Evolutionary conservation across 2,329 filamentous ascomycete species (phyloP).

Genomic region (Raffaelea deltoideospora): DNA sequence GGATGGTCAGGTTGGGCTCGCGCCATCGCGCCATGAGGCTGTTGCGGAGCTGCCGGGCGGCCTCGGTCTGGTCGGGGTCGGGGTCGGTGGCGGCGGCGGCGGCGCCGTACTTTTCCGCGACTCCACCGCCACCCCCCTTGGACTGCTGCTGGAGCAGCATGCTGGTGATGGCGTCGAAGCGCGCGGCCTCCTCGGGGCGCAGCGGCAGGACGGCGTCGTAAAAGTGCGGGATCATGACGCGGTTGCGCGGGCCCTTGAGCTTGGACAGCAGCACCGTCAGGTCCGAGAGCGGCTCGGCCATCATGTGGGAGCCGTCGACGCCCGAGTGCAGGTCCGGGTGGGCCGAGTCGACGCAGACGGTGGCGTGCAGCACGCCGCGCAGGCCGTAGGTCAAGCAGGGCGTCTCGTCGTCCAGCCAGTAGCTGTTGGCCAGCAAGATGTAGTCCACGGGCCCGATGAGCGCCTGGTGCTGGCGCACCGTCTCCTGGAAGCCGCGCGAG

Average conservation of each 20-base stretch:
- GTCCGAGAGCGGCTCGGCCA: constrained; percentile 86
- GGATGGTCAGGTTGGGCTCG: constrained; percentile 85
- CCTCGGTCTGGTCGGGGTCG: constrained; percentile 45
- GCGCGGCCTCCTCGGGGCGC: constrained; percentile 57
- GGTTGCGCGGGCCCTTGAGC: constrained; percentile 66
- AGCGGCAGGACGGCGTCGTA: constrained; percentile 71
- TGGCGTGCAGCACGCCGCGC: constrained; percentile 85
- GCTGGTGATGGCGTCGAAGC: constrained; percentile 72
- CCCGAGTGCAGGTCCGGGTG: constrained; percentile 87
- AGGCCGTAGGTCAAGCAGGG: constrained; percentile 92
- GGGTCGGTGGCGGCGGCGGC: too few relatives aligned
- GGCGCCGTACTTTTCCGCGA: too few relatives aligned
- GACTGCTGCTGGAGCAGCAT: constrained; percentile 58
- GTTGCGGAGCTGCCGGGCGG: constrained; percentile 60
- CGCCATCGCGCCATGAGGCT: constrained; percentile 90
- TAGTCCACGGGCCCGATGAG: constrained; percentile 86
- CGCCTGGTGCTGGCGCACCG: constrained; percentile 63
- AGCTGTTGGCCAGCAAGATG: constrained; percentile 91
- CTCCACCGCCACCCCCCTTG: too few relatives aligned
- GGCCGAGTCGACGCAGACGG: constrained; percentile 70
- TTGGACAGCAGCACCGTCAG: constrained; percentile 69
- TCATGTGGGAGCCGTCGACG: constrained; percentile 83
- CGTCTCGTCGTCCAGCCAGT: constrained; percentile 94
- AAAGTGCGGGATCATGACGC: constrained; percentile 73
- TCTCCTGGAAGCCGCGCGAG: constrained; percentile 77